Conservation (phyloP, 2,329 filamentous ascomycete species). For the Hypoxylon sp. region DNA sequence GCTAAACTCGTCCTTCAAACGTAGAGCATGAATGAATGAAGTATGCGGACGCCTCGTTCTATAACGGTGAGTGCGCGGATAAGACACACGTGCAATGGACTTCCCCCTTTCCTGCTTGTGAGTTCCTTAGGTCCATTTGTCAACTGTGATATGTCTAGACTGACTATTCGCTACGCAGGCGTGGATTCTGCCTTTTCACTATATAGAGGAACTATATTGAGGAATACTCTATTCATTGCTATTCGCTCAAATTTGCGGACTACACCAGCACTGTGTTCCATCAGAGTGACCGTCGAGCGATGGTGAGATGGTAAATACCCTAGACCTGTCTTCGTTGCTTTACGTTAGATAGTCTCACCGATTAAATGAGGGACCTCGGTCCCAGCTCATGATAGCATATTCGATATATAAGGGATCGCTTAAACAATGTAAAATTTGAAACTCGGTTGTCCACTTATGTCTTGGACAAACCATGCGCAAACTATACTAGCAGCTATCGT, state of each 20-base stretch:
- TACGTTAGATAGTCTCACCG: not conserved
- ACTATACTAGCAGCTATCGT: not conserved
- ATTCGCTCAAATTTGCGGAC: not conserved
- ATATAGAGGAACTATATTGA: not conserved
- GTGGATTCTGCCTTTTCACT: not conserved
- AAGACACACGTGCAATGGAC: too few species aligned
- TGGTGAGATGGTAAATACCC: not conserved
- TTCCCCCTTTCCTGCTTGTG: too few species aligned
- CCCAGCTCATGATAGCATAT: not conserved
- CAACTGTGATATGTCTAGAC: not conserved
- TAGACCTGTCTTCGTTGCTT: not conserved
- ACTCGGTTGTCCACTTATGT: not conserved
- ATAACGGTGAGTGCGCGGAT: not conserved
- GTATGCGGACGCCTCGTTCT: not conserved
- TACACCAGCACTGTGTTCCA: not conserved
- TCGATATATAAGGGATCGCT: not conserved
- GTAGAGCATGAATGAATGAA: not conserved
- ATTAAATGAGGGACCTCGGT: not conserved
- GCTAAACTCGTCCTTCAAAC: not conserved
- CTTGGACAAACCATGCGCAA: not conserved
- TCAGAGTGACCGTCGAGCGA: not conserved
- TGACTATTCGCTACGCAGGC: not conserved
- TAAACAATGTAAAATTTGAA: not conserved
- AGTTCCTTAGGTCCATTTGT: too few species aligned
- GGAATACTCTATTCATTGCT: not conserved